phyloP scores from a whole-genome alignment of 2,329 filamentous ascomycete species.

The Raffaelea arxii region DNA sequence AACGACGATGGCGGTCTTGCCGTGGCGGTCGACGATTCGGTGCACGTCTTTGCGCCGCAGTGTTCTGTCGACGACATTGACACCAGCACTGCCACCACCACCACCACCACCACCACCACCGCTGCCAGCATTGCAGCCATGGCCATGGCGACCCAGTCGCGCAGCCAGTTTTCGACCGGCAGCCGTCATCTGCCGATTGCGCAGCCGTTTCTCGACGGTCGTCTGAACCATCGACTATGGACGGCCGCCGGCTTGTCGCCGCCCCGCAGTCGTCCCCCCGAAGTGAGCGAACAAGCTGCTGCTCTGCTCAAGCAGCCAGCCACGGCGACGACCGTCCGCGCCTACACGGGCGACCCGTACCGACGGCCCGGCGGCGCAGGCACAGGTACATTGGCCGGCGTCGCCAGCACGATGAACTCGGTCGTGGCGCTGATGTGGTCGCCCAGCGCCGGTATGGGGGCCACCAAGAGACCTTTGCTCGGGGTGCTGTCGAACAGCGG shows the following conservation, averaged over 20 bases:
- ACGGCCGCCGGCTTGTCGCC: slow-evolving; percentile 25
- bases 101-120: slow-evolving; percentile 11
- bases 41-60: slow-evolving; percentile 41
- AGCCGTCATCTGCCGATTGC: slow-evolving; percentile 24
- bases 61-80: slow-evolving; percentile 18
- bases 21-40: slow-evolving; percentile 44
- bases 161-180: slow-evolving; percentile 20
- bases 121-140: not conserved
- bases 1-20: slow-evolving; percentile 50
- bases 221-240: no score
- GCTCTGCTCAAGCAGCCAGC: slow-evolving; percentile 12
- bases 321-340: slow-evolving; percentile 8
- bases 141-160: slow-evolving; percentile 8
- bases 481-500: slow-evolving; percentile 41
- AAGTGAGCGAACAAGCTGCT: not conserved
- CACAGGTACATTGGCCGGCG: slow-evolving; percentile 32
- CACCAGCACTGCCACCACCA: slow-evolving; percentile 6
- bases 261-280: slow-evolving; percentile 4
- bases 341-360: not conserved
- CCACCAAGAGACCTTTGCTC: slow-evolving; percentile 42
- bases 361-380: slow-evolving; percentile 29
- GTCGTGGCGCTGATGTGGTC: slow-evolving; percentile 46
- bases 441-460: slow-evolving; percentile 46
- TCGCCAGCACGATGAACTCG: slow-evolving; percentile 44
- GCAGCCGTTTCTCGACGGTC: no score